Conservation (phyloP, 2,329 filamentous ascomycete genomes). For the Epichloe glyceriae region DNA sequence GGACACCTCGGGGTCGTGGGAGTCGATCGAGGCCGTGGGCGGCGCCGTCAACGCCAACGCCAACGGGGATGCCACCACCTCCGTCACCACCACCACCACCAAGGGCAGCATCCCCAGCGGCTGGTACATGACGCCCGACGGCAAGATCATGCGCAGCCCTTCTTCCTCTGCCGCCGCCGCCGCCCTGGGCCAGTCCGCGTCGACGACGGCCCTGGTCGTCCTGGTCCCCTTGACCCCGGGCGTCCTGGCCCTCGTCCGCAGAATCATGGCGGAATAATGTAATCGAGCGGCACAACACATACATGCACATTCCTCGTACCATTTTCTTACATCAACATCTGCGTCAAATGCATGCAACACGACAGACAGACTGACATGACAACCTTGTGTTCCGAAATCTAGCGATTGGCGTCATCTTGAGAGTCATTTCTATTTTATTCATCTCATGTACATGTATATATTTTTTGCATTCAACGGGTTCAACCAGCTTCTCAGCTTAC, state of each 20-base stretch:
- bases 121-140: conserved; percentile 67
- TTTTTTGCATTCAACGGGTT: no score
- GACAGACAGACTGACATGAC: no score
- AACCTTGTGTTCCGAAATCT: background rate
- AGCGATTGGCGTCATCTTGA: background rate
- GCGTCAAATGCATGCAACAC: background rate
- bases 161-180: conserved; percentile 26
- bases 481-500: no score
- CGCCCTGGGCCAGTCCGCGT: background rate
- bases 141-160: conserved; percentile 61
- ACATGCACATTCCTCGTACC: background rate
- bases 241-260: conserved; percentile 11
- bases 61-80: conserved; percentile 33
- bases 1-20: conserved; percentile 65
- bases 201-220: conserved; percentile 13
- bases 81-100: conserved; percentile 38
- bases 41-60: conserved; percentile 58
- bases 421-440: background rate
- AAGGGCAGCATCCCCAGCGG: conserved; percentile 58
- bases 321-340: background rate
- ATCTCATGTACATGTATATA: background rate
- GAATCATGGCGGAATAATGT: conserved; percentile 1
- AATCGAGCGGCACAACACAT: background rate
- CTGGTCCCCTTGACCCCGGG: conserved; percentile 12
- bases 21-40: conserved; percentile 69